Base-by-base conservation (phyloP, 805 yeast species). In the Starmerella ratchasimensis region DNA sequence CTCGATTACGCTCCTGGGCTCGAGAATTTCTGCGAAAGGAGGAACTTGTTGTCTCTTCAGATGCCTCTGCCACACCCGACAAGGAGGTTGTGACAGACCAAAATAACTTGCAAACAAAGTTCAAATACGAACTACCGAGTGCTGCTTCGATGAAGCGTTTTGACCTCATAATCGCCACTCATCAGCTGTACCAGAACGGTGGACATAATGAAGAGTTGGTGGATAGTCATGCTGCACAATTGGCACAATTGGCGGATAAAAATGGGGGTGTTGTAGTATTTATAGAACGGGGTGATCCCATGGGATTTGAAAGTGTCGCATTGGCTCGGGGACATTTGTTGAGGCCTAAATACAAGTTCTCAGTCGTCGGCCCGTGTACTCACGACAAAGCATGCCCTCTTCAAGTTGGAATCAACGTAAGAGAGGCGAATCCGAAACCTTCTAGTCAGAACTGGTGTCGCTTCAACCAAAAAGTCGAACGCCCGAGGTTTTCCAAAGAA, bases 321-420 rank as follows among this genome's bases (percentile, higher is more conserved):
- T 65, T 95, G 37, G 95, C 96, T 4, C 67, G 98, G 51, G 95
- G 88, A 55, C 60, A 82, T 3, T 72, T 83, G 70, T 61, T 88
- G n/a, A 72, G 97, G 48, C 95, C 96, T 0, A 93, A 55, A n/a
- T 31, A 24, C 14, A 29, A 30, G 4, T 28, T 45, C 33, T 68
- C 69, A 28, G 66, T 88, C 7, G 53, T 88, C 15, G 94, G 94
- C 0, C 98, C 98, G 3, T 90, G 96, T 53, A 59, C 88, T 1
- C 96, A 90, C 55, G 94, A 83, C 50, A 71, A 76, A 10, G 68
- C 64, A 46, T 86, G 96, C 52, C 96, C 97, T 0, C 60, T 88
- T 38, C 96, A 86, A 56, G 65, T 74, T 23, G 76, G 78, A 34
- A 81, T 93, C 2, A 71, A 70, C 25, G 72, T 10, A 9, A 42